A percentile compares a stretch with the other conserved stretches of the same genome.
These are phyloP conservation scores for Leptodermis oblonga DNA, from an alignment of 257 asterid genomes.

Conservation along the genomic window DNA sequence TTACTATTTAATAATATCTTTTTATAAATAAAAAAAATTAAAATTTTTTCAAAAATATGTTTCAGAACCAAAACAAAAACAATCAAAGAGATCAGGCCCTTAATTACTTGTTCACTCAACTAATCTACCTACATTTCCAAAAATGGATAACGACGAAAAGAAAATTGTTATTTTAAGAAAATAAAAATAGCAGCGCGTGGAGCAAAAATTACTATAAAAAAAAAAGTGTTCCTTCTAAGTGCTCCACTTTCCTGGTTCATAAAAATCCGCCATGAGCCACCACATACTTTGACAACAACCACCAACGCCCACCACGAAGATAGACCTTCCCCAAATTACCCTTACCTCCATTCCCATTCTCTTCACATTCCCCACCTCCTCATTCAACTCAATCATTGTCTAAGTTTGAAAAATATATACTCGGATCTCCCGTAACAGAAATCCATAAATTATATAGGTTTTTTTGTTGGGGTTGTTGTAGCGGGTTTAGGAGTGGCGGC, in stretches of 20 bases:
- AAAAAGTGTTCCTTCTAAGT: no score
- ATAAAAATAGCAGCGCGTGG: constrained; percentile 3
- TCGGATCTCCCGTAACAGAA: not conserved
- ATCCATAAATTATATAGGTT: not conserved
- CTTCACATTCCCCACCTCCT: not conserved
- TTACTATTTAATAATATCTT: no score
- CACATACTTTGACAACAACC: not conserved
- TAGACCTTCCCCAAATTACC: constrained; percentile 10
- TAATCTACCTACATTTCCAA: no score
- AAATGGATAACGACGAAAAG: not conserved
- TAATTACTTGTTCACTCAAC: no score
- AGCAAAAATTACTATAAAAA: not conserved
- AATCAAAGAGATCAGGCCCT: no score
- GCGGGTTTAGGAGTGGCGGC: not conserved
- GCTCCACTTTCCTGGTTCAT: not conserved
- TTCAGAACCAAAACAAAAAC: no score
- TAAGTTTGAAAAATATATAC: not conserved
- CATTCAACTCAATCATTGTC: not conserved
- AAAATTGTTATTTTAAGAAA: no score
- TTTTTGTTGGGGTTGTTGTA: not conserved
- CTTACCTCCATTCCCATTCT: not conserved
- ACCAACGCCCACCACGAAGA: not conserved
- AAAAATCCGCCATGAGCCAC: constrained; percentile 11
- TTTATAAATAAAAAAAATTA: no score
- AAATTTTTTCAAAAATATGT: not conserved